Evolutionary conservation across 805 yeast species (phyloP), one percentile per base, ranked within the genome.

Genomic region (Lachancea fermentati): DNA sequence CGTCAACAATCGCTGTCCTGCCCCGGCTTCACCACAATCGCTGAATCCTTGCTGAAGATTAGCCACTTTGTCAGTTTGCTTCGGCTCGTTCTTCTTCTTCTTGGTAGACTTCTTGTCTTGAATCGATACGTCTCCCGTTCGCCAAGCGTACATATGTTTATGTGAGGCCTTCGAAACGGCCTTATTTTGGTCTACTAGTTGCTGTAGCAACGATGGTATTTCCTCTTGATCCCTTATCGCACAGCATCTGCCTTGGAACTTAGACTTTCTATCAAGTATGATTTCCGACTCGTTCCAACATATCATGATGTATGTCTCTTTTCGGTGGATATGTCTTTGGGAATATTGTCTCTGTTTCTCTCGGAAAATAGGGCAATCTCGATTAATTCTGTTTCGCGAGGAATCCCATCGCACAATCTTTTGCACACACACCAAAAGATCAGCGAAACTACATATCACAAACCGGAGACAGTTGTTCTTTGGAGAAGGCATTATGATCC

Each of bases 11-110:
- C 81, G 60, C 12, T 67, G 55, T 0, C 93, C 95, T 0, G 89
- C 83, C 1, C 88, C 89, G 4, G 75, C 69, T 52, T 85, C 95
- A 0, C 89, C 88, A 52, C 79, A 69, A 57, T 85, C 94, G 35
- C 69, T 60, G 42, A 66, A 72, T 2, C 89, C 91, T 55, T 81
- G 86, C 36, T 73, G 60, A 2, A 55, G 30, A 36, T 53, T 51
- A 15, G 17, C 39, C 4, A 29, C 29, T 5, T 24, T 8, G 8
- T n/a, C 17, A 12, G 19, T 24, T 4, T 34, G 13, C 30, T 33
- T 16, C 36, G n/a, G 28, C 19, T 39, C 14, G 17, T 34, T 41
- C 12, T 43, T 48, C 17, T 30, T 37, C 5, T 40, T 41, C 2
- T 42, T 41, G 29, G 49, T 42, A 12, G 42, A 41, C 28, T 41